phyloP scores from a whole-genome alignment of 2,329 filamentous ascomycete genomes.

The Tolypocladium ovalisporum region DNA sequence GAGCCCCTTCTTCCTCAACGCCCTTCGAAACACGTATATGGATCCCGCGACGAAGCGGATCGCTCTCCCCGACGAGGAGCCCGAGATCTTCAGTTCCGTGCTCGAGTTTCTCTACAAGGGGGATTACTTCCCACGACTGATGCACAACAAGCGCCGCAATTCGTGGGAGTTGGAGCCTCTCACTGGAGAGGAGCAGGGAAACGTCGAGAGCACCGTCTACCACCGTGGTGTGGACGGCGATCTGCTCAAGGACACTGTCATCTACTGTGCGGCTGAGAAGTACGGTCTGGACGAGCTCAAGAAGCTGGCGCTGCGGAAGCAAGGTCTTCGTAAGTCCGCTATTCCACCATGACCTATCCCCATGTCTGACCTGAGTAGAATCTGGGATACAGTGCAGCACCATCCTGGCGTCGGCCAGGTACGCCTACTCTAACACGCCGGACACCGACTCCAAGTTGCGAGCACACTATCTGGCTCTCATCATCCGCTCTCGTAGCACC shows the following conservation, averaged over 20 bases:
- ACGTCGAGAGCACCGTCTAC: conserved; percentile 56
- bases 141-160: conserved; percentile 71
- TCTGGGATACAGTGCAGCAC: conserved; percentile 75
- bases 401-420: conserved; percentile 78
- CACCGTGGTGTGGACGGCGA: conserved; percentile 53
- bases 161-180: conserved; percentile 71
- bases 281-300: conserved; percentile 80
- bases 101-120: conserved; percentile 91
- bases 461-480: conserved; percentile 84
- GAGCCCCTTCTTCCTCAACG: conserved; percentile 62
- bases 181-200: conserved; percentile 29
- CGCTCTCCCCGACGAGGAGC: conserved; percentile 72
- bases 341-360: background rate
- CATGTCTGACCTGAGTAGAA: conserved; percentile 28
- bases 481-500: conserved; percentile 75
- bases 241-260: conserved; percentile 77
- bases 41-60: conserved; percentile 50
- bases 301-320: conserved; percentile 74
- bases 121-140: conserved; percentile 76
- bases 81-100: conserved; percentile 81
- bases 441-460: conserved; percentile 84
- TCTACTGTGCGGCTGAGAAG: conserved; percentile 81
- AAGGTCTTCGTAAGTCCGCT: conserved; percentile 58
- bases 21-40: conserved; percentile 23
- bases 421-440: conserved; percentile 79